Evolutionary conservation across 2,329 filamentous ascomycete species (phyloP).

Genomic region (Aureobasidium sp.): DNA sequence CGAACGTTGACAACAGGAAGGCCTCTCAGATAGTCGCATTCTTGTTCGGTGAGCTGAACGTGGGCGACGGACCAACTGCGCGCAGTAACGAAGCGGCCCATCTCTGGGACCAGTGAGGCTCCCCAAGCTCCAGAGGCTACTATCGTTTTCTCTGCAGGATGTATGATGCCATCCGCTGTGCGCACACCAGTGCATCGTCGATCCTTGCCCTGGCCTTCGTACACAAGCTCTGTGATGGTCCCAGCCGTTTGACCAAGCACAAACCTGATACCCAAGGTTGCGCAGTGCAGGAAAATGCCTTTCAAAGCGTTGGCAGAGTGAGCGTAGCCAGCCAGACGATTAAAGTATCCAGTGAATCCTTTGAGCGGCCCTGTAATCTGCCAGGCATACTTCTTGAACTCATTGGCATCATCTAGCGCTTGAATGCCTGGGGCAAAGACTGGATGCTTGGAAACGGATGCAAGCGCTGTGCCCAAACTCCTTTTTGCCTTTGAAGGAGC

Average conservation of each 20-base stretch:
- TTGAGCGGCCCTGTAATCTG: slow-evolving; percentile 40
- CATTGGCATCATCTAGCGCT: slow-evolving; percentile 30
- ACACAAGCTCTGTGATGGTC: background rate
- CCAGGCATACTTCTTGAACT: slow-evolving; percentile 40
- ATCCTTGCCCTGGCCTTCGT: background rate
- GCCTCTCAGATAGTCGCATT: slow-evolving; percentile 47
- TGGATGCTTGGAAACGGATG: slow-evolving; percentile 35
- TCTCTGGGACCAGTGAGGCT: slow-evolving; percentile 41
- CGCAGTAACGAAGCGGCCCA: slow-evolving; percentile 46
- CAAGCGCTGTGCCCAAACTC: slow-evolving; percentile 39
- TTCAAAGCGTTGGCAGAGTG: slow-evolving; percentile 48
- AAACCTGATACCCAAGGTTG: slow-evolving; percentile 30
- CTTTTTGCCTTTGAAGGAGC: slow-evolving; percentile 44
- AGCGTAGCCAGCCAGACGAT: slow-evolving; percentile 51
- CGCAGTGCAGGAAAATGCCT: slow-evolving; percentile 39
- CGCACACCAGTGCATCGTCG: background rate
- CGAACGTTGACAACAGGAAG: slow-evolving; percentile 56
- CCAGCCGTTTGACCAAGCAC: background rate
- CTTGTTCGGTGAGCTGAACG: slow-evolving; percentile 48
- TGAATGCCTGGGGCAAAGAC: slow-evolving; percentile 36
- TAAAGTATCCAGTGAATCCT: slow-evolving; percentile 54
- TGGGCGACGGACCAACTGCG: slow-evolving; percentile 55
- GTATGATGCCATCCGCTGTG: slow-evolving; percentile 19
- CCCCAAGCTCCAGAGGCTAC: slow-evolving; percentile 47
- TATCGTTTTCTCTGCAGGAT: slow-evolving; percentile 31